Percentiles rank a stretch among this genome's conserved stretches.
Evolutionary conservation across 1,284 basidiomycete genomes (phyloP).

Genomic region (Apiotrichum laibachii): DNA sequence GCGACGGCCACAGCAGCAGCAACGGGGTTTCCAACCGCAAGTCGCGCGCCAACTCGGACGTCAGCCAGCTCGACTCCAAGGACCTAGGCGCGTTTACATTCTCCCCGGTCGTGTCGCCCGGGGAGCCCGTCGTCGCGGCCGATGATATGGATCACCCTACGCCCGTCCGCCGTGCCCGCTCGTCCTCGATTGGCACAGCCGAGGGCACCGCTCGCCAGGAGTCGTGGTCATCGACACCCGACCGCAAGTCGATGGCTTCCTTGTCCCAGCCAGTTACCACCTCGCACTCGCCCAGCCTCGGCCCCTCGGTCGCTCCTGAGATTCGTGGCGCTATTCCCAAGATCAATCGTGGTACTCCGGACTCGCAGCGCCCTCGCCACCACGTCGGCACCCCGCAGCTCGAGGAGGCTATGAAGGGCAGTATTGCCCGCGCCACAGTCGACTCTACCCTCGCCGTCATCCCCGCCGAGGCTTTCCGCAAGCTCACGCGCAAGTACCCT

Average conservation of each 20-base stretch:
- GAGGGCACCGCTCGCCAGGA: conserved; percentile 8
- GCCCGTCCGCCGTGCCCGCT: conserved; percentile 1
- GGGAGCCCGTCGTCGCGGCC: not conserved
- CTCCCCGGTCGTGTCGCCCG: not conserved
- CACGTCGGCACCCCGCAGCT: not conserved
- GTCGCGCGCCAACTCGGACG: conserved; percentile 46
- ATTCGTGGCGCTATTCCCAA: too few species aligned
- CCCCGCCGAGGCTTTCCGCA: conserved; percentile 88
- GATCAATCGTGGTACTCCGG: not conserved
- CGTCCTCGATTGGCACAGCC: conserved; percentile 9
- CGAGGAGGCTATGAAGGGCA: conserved; percentile 34
- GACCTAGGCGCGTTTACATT: conserved; percentile 15
- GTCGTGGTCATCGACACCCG: not conserved
- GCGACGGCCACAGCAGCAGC: conserved; percentile 31
- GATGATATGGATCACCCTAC: not conserved
- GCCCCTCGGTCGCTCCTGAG: not conserved
- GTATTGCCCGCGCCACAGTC: conserved; percentile 83
- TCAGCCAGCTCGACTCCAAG: conserved; percentile 43
- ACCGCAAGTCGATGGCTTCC: not conserved
- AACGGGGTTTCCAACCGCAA: conserved; percentile 9
- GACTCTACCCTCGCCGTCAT: conserved; percentile 98
- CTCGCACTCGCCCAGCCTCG: not conserved
- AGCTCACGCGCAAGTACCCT: conserved; percentile 83
- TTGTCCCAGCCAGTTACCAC: conserved; percentile 3
- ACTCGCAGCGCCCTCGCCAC: not conserved